These are phyloP conservation scores for Pythium biforme DNA, from an alignment of 352 stramenopile species.

Conservation along the genomic window DNA sequence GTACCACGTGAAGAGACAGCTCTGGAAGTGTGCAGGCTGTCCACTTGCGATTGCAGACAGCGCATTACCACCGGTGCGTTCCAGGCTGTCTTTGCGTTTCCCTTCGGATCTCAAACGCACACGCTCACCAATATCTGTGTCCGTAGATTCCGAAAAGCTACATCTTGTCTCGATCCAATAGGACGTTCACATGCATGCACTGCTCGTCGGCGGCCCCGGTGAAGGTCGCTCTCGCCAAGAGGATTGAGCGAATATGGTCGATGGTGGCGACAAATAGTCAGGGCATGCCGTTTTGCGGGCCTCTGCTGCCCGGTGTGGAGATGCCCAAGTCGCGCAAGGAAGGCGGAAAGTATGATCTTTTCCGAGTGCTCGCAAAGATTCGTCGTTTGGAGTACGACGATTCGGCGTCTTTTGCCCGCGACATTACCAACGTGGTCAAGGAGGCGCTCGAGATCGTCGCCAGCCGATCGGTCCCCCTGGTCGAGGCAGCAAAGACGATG, in stretches of 20 bases:
- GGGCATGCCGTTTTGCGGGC: slow-evolving; percentile 78
- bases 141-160: slow-evolving; percentile 55
- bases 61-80: slow-evolving; percentile 51
- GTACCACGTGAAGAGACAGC: slow-evolving; percentile 43
- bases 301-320: slow-evolving; percentile 64
- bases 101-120: slow-evolving; percentile 6
- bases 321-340: slow-evolving; percentile 20
- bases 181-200: slow-evolving; percentile 67
- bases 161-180: slow-evolving; percentile 62
- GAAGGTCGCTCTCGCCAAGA: slow-evolving; percentile 74
- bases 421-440: slow-evolving; percentile 65
- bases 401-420: slow-evolving; percentile 53
- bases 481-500: slow-evolving; percentile 66
- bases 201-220: slow-evolving; percentile 54
- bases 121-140: not conserved
- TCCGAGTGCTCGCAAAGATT: slow-evolving; percentile 72
- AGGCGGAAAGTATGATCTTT: slow-evolving; percentile 49
- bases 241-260: slow-evolving; percentile 83
- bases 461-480: slow-evolving; percentile 55
- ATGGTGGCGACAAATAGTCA: slow-evolving; percentile 84
- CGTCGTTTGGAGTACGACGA: slow-evolving; percentile 69
- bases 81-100: too few relatives aligned
- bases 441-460: slow-evolving; percentile 63
- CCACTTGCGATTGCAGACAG: slow-evolving; percentile 62
- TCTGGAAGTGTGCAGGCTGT: slow-evolving; percentile 84